These are phyloP conservation scores for Spiraea crenata DNA, from an alignment of 331 rosid species.

Conservation along the genomic window DNA sequence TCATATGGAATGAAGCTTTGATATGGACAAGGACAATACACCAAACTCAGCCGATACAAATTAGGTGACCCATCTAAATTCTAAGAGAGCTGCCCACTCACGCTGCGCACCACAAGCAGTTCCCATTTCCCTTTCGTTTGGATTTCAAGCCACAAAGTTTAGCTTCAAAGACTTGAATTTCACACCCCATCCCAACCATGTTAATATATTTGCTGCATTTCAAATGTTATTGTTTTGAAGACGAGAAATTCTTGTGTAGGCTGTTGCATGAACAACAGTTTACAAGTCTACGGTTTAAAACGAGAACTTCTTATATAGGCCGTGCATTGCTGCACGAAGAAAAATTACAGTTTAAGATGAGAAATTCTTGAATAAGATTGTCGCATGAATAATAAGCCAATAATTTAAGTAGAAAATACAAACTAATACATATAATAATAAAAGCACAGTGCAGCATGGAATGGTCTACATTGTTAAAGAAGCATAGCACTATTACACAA, in stretches of 20 bases:
- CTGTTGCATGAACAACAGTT: no score
- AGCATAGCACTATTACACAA: conserved; percentile 8
- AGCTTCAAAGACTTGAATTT: neutral
- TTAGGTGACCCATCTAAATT: conserved; percentile 22
- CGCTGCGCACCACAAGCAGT: conserved; percentile 12
- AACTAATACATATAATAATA: neutral
- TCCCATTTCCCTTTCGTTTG: conserved; percentile 29
- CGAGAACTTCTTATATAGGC: no score
- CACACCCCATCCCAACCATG: neutral
- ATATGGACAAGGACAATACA: conserved; percentile 21
- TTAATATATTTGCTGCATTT: no score
- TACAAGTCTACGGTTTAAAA: no score
- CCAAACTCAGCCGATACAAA: conserved; percentile 17
- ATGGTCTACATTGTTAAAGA: neutral
- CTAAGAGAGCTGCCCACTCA: conserved; percentile 9
- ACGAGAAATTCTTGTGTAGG: no score
- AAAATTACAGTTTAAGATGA: no score
- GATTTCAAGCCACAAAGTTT: conserved; percentile 9
- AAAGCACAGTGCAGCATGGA: neutral
- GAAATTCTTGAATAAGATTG: no score
- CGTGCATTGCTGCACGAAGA: no score
- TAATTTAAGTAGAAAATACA: no score
- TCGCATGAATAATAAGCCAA: no score
- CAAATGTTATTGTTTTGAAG: no score
- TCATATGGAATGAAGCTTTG: conserved; percentile 1